Evolutionary conservation across 306 rosid genomes (phyloP).

Genomic region (Morella rubra): DNA sequence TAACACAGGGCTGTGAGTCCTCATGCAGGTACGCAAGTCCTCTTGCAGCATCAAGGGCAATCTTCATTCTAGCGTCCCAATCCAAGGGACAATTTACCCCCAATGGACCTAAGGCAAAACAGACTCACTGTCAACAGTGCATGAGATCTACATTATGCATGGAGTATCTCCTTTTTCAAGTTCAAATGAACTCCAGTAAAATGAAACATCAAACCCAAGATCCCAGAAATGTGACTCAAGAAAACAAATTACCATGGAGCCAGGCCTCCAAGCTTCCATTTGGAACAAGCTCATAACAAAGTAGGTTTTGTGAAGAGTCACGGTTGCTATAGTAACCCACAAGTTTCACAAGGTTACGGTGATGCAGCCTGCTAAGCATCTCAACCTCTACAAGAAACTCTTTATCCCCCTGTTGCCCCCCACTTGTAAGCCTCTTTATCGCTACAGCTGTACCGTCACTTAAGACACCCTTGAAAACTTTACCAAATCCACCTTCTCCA

Average conservation of each 20-base stretch:
- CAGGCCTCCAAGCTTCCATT: constrained; percentile 99
- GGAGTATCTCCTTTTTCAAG: background rate
- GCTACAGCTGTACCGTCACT: constrained; percentile 95
- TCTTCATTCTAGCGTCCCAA: constrained; percentile 98
- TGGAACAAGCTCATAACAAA: constrained; percentile 96
- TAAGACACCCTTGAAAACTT: constrained; percentile 86
- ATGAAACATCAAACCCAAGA: constrained; percentile 11
- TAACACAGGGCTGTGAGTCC: constrained; percentile 95
- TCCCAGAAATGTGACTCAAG: constrained; percentile 15
- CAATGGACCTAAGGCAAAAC: constrained; percentile 63
- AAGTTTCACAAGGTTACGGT: constrained; percentile 92
- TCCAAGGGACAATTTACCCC: constrained; percentile 96
- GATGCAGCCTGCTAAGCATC: constrained; percentile 98
- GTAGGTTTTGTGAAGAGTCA: constrained; percentile 84
- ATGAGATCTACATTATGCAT: background rate
- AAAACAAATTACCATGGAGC: constrained; percentile 85
- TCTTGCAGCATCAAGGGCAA: constrained; percentile 97
- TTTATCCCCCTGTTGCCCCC: constrained; percentile 96
- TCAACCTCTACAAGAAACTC: constrained; percentile 94
- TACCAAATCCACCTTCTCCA: constrained; percentile 98
- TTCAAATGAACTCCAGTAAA: background rate
- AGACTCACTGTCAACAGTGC: constrained; percentile 12
- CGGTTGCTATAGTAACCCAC: constrained; percentile 86
- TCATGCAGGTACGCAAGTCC: constrained; percentile 95
- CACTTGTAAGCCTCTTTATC: constrained; percentile 86